Base-by-base conservation (phyloP, 345 rosid genomes). In the Populus tremula region DNA sequence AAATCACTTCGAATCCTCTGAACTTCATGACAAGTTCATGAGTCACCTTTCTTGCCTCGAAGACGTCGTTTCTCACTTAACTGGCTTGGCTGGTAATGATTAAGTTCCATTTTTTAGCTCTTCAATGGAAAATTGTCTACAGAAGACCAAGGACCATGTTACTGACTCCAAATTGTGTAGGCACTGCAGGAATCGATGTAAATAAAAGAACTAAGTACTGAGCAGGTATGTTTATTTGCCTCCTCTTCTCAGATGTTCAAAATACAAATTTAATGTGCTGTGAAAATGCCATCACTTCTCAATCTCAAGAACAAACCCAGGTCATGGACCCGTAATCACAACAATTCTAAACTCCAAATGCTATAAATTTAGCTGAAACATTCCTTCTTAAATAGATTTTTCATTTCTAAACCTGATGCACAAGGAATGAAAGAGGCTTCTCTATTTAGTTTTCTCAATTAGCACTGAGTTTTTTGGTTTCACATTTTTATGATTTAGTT, bases 11-110 rank as follows among this genome's bases (percentile, higher is more conserved):
- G 88, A 86, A 67, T 69, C 87, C 47, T 68, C 79, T 12, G 92
- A 91, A 77, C 85, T 89, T 62, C 92, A 83, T 47, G 82, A 87
- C 83, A 88, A 88, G 82, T 81, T 96, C 78, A 36, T 78, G 83
- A 81, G 84, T 72, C 96, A 91, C 39, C 82, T 90, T 71, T 88
- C 91, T 77, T 76, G 84, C 83, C 91, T 96, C 64, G 85, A 92
- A 85, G 91, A 93, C 82, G 82, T 81, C 74, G 83, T 92, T 76
- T 77, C 88, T 78, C 88, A 84, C 73, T 78, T 96, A 71, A 86
- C 79, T 39, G 80, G 86, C 79, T 84, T 93, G 61, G 81, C 86
- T 67, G 86, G 71, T 76, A 74, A 81, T 8, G 76, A 66, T 65
- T 80, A 47, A 85, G 77, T 20, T 72, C 66, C 43, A 27, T 38